Conservation (phyloP, 106 monocot genomes). For the Dactylorhiza incarnata region DNA sequence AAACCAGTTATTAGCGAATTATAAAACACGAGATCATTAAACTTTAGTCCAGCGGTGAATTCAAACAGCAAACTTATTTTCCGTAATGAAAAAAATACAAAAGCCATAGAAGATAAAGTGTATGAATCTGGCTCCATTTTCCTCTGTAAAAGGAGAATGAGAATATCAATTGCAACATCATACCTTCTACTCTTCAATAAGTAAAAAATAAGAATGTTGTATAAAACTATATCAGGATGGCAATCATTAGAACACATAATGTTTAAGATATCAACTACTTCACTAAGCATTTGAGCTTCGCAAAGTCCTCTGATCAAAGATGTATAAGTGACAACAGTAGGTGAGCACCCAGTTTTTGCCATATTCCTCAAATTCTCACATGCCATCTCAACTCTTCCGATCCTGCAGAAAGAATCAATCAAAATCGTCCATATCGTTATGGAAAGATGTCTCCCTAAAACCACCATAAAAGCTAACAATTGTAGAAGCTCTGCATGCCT, state of each 20-base stretch:
- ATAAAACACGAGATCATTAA: constrained; percentile 41
- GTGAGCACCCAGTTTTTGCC: constrained; percentile 31
- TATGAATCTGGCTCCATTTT: constrained; percentile 46
- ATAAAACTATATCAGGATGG: constrained; percentile 47
- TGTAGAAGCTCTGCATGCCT: constrained; percentile 30
- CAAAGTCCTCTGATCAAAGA: constrained; percentile 42
- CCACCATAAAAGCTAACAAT: constrained; percentile 38
- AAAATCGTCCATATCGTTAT: constrained; percentile 46
- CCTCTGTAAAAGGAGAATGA: constrained; percentile 15
- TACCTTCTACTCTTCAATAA: constrained; percentile 35
- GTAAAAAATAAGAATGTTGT: constrained; percentile 46
- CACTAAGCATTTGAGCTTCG: constrained; percentile 20
- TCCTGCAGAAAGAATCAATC: constrained; percentile 30
- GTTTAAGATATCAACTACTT: constrained; percentile 28
- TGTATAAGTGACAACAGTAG: constrained; percentile 54
- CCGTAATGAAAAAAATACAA: constrained; percentile 23
- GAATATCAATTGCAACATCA: constrained; percentile 37
- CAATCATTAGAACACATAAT: constrained; percentile 33
- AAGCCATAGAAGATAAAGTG: constrained; percentile 45
- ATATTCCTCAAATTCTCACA: constrained; percentile 38
- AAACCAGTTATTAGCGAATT: constrained; percentile 45
- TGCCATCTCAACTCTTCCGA: constrained; percentile 26
- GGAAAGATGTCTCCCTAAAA: constrained; percentile 25
- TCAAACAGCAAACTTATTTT: constrained; percentile 32
- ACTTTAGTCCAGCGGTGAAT: constrained; percentile 19